phyloP scores from a whole-genome alignment of 108 stramenopile species.

The Halocafeteria seosinensis region DNA sequence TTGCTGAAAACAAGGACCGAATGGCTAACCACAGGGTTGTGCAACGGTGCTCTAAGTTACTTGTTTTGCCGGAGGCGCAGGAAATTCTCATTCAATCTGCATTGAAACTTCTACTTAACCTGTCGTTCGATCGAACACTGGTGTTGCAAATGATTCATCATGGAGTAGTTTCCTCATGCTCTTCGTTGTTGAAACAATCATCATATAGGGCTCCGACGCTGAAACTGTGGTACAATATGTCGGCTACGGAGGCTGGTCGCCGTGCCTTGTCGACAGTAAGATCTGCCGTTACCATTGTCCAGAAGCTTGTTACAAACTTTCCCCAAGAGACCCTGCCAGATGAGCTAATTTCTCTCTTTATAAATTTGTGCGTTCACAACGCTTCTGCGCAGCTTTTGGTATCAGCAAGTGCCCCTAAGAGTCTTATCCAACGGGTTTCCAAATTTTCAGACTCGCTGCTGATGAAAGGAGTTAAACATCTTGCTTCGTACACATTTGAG shows the following conservation, averaged over 20 bases:
- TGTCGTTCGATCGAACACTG: slow-evolving; percentile 31
- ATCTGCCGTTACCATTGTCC: not conserved
- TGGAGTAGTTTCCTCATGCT: slow-evolving; percentile 25
- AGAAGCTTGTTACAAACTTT: slow-evolving; percentile 22
- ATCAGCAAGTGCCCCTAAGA: no score
- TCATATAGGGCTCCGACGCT: not conserved
- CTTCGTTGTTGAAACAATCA: slow-evolving; percentile 25
- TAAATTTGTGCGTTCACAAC: no score
- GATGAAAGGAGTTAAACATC: no score
- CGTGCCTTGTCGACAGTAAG: not conserved
- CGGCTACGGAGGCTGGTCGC: not conserved
- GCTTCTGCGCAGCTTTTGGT: no score
- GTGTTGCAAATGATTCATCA: slow-evolving; percentile 19
- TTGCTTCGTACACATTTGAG: no score
- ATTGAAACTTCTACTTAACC: slow-evolving; percentile 36
- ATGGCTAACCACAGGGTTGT: slow-evolving; percentile 15
- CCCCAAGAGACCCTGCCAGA: no score
- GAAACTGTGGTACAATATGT: not conserved
- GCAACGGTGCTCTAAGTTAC: slow-evolving; percentile 4
- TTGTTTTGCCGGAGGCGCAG: slow-evolving; percentile 26
- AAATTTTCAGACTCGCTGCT: no score
- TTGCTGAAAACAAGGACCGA: slow-evolving; percentile 38
- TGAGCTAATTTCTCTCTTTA: no score
- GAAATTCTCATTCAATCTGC: slow-evolving; percentile 19
- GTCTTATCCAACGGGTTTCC: no score